Evolutionary conservation across 805 yeast genomes (phyloP).

Genomic region (Cephaloascus albidus): DNA sequence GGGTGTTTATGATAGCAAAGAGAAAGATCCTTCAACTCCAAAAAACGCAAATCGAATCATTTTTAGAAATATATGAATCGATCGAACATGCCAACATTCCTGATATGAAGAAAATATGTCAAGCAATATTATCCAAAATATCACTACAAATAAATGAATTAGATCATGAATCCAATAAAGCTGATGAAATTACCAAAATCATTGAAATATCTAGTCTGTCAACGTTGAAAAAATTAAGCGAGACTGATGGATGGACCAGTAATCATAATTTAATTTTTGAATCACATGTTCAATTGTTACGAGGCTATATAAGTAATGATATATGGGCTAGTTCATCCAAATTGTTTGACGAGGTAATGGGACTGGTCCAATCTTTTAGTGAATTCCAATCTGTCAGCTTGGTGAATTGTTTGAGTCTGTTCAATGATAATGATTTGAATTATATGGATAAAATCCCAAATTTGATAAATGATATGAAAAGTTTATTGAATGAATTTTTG

Average conservation of each 20-base stretch:
- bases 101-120: constrained; percentile 9
- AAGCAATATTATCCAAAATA: constrained; percentile 24
- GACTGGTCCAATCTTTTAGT: constrained; percentile 8
- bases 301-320: constrained; percentile 41
- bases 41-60: constrained; percentile 4
- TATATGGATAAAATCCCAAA: too few relatives aligned
- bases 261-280: constrained; percentile 33
- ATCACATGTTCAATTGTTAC: constrained; percentile 27
- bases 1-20: constrained; percentile 34
- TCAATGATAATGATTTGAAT: neutral
- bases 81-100: neutral
- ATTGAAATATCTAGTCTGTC: constrained; percentile 33
- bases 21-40: constrained; percentile 21
- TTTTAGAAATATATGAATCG: neutral
- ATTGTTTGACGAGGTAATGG: constrained; percentile 34
- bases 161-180: constrained; percentile 38
- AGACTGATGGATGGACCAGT: constrained; percentile 48
- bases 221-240: constrained; percentile 36
- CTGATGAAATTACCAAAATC: constrained; percentile 44
- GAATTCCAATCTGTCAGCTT: constrained; percentile 4
- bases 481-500: neutral
- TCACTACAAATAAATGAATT: constrained; percentile 37
- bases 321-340: constrained; percentile 47
- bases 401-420: neutral
- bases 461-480: neutral